Evolutionary conservation across 768 basidiomycete genomes (phyloP).

Genomic region (Leccinum broughii): DNA sequence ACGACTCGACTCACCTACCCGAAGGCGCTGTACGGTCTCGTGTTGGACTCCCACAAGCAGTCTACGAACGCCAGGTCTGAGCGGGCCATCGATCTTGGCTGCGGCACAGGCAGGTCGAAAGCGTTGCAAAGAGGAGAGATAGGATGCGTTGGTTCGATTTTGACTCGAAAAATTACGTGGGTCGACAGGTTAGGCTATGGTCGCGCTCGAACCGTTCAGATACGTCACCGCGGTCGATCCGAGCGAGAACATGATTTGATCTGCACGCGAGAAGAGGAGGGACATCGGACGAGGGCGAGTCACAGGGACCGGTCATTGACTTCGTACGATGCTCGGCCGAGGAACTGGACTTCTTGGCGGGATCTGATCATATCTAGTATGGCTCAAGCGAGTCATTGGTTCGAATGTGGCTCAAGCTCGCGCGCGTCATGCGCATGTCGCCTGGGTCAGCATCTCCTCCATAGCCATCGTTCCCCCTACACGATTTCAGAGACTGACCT

Average conservation of each 20-base stretch:
- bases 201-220: slow-evolving; percentile 53
- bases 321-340: slow-evolving; percentile 51
- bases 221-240: slow-evolving; percentile 77
- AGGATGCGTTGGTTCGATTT: too few species aligned
- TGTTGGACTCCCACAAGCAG: slow-evolving; percentile 56
- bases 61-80: slow-evolving; percentile 41
- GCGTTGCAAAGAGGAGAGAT: not conserved
- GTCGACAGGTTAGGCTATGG: slow-evolving; percentile 65
- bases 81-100: slow-evolving; percentile 72
- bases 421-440: slow-evolving; percentile 61
- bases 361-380: slow-evolving; percentile 71
- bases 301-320: slow-evolving; percentile 19
- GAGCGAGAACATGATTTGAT: slow-evolving; percentile 65
- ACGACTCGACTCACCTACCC: slow-evolving; percentile 73
- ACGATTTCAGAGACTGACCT: not conserved
- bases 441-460: slow-evolving; percentile 55
- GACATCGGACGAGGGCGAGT: slow-evolving; percentile 9
- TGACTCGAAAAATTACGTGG: not conserved
- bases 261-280: slow-evolving; percentile 37
- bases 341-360: slow-evolving; percentile 46
- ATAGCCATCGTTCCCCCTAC: not conserved
- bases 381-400: slow-evolving; percentile 84
- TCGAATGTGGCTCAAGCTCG: slow-evolving; percentile 75
- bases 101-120: slow-evolving; percentile 63
- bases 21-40: slow-evolving; percentile 55